Evolutionary conservation across 352 stramenopile species (phyloP).

Genomic region (Phytophthora cryptogea): DNA sequence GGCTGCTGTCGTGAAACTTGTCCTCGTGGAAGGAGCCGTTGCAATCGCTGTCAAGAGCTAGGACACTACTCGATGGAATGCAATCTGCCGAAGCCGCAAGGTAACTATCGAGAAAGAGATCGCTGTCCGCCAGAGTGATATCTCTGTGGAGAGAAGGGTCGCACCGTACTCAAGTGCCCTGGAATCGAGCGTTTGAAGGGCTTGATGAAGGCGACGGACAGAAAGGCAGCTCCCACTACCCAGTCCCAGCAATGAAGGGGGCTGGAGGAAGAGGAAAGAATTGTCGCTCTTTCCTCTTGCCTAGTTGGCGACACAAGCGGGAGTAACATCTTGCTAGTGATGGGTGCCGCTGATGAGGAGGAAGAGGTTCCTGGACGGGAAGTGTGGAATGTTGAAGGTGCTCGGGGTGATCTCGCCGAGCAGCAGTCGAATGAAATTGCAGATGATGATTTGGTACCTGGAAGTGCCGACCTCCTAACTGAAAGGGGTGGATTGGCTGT

Average conservation of each 20-base stretch:
- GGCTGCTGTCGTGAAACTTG: background rate
- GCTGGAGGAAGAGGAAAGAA: constrained; percentile 3
- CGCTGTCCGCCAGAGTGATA: background rate
- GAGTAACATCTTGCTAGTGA: background rate
- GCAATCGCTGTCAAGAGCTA: background rate
- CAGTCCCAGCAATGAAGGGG: constrained; percentile 1
- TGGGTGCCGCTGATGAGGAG: background rate
- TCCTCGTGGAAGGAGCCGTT: background rate
- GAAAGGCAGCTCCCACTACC: background rate
- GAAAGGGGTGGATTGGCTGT: too few species aligned
- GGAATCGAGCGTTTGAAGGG: background rate
- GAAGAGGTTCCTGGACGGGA: too few species aligned
- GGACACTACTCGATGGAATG: constrained; percentile 4
- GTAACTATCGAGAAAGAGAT: background rate
- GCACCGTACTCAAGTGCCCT: background rate
- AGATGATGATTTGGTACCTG: too few species aligned
- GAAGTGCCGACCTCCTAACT: too few species aligned
- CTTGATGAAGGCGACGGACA: background rate
- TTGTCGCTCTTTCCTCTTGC: constrained; percentile 11
- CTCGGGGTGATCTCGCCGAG: too few species aligned
- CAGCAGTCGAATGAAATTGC: too few species aligned
- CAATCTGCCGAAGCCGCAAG: background rate
- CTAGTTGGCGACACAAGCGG: background rate
- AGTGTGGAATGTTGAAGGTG: too few species aligned
- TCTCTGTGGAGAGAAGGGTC: background rate